Conservation (phyloP, 2,329 filamentous ascomycete species). For the Rutstroemia sp. region DNA sequence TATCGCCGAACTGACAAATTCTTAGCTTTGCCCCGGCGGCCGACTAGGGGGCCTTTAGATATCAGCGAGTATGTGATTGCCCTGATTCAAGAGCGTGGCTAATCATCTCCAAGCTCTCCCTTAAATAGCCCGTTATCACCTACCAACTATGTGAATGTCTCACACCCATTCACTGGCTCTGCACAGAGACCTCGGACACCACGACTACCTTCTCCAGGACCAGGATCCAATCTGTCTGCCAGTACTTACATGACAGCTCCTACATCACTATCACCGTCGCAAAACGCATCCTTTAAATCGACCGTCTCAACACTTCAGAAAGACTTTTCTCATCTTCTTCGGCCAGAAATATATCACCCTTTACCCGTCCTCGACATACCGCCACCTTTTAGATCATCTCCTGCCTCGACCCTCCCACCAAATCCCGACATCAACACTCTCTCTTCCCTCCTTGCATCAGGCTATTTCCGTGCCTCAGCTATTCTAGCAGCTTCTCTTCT, state of each 20-base stretch:
- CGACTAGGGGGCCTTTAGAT: slow-evolving; percentile 75
- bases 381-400: slow-evolving; percentile 59
- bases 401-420: slow-evolving; percentile 45
- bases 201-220: slow-evolving; percentile 21
- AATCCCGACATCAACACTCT: slow-evolving; percentile 53
- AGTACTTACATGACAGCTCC: slow-evolving; percentile 20
- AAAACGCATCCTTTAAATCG: slow-evolving; percentile 25
- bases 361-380: slow-evolving; percentile 58
- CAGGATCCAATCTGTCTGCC: slow-evolving; percentile 23
- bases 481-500: slow-evolving; percentile 57
- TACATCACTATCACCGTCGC: slow-evolving; percentile 20
- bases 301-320: slow-evolving; percentile 41
- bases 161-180: slow-evolving; percentile 6
- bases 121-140: slow-evolving; percentile 7
- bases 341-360: slow-evolving; percentile 76
- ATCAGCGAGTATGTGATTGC: slow-evolving; percentile 56
- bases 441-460: slow-evolving; percentile 56
- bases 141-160: slow-evolving; percentile 7
- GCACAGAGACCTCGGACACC: slow-evolving; percentile 9
- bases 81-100: neutral
- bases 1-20: neutral
- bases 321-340: slow-evolving; percentile 74
- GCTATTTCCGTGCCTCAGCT: slow-evolving; percentile 77
- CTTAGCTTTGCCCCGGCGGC: slow-evolving; percentile 44
- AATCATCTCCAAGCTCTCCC: slow-evolving; percentile 14